phyloP scores from a whole-genome alignment of 2,329 filamentous ascomycete species.

The Aspergillus hiratsukae region DNA sequence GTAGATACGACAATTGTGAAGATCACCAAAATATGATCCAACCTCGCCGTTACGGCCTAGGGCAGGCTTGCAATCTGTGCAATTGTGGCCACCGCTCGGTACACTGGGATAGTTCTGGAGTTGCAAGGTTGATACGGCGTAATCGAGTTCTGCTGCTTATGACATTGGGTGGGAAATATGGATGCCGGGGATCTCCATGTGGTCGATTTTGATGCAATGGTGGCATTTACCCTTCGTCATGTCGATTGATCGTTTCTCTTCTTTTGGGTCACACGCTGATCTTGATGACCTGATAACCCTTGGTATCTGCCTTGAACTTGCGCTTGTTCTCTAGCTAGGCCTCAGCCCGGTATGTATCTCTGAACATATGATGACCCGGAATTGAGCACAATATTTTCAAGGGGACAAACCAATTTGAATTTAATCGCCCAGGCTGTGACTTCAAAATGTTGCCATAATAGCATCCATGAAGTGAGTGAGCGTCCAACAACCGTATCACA shows the following conservation, averaged over 20 bases:
- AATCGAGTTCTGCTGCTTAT: not conserved
- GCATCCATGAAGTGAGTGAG: too few species aligned
- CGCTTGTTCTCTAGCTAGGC: not conserved
- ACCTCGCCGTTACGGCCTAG: not conserved
- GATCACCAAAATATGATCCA: constrained; percentile 41
- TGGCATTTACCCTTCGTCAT: not conserved
- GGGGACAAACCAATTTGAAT: not conserved
- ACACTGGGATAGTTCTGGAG: not conserved
- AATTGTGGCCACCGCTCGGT: not conserved
- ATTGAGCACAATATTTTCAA: not conserved
- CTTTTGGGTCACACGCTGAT: not conserved
- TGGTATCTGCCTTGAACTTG: not conserved
- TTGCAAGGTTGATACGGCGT: not conserved
- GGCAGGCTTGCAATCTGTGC: not conserved
- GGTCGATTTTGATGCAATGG: not conserved
- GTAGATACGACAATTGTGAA: constrained; percentile 56
- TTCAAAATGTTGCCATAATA: too few species aligned
- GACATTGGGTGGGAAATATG: not conserved
- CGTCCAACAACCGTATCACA: too few species aligned
- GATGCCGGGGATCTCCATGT: not conserved
- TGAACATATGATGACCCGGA: not conserved
- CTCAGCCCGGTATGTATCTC: not conserved
- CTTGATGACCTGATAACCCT: not conserved
- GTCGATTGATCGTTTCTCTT: not conserved
- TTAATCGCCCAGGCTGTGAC: too few species aligned